Evolutionary conservation across 129 eudicot genomes (phyloP), one percentile per base, ranked within the genome.

Genomic region (Gnaphalium uliginosum): DNA sequence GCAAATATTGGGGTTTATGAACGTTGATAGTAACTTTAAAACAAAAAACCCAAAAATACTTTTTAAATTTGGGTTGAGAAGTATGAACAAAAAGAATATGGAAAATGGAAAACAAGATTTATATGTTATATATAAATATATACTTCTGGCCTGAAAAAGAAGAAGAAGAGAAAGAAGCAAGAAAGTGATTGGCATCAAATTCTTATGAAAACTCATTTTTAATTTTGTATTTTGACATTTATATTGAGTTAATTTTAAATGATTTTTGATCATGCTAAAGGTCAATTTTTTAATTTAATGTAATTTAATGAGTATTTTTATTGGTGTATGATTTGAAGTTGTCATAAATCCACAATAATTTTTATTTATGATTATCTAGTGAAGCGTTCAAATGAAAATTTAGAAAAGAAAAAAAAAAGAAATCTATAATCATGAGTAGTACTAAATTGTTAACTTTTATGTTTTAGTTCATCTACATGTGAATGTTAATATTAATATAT

Each of bases 1-100:
- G 56, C 22, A 54, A 68, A 35, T 33, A 79, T 64, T 25, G 17
- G 83, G 77, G 82, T 78, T 71, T 71, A 62, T 78, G 72, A 53
- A 57, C 67, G 69, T 43, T 64, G 60, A 15, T 61, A 74, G 61
- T 27, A 74, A 43, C 5, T 78, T 78, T 43, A 10, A 15, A 8
- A 21, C 8, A 78, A 46, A 43, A 3, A 14, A 9, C 48, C 41
- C n/a, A 35, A 35, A 41, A 41, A 10, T 41, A 41, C 11, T 33
- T 19, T 5, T 21, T 15, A 53, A 77, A 43, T 15, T 60, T 25
- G 58, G 66, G 67, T 32, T 4, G 59, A 56, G 58, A 9, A 51
- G 56, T 66, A 25, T 64, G 83, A 72, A 72, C 51, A 35, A 25
- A 65, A 25, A 76, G 68, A 72, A 79, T 41, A 30, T 32, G 82